These are phyloP conservation scores for Mitragyna speciosa DNA, from an alignment of 257 asterid species.

Conservation along the genomic window DNA sequence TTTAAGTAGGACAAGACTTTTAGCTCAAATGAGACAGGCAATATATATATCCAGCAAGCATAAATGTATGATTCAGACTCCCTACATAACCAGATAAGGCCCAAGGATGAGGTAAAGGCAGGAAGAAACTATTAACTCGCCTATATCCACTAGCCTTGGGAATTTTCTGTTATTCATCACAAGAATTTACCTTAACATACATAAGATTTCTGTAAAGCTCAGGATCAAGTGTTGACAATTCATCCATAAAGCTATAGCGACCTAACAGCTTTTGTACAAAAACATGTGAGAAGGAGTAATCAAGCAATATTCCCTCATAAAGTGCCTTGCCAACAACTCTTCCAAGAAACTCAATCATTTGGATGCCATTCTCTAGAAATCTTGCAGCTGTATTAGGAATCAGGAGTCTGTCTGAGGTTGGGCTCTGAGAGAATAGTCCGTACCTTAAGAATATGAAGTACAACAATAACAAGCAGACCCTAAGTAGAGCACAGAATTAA, in stretches of 20 bases:
- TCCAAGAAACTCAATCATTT: slow-evolving; percentile 93
- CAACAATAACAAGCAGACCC: slow-evolving; percentile 9
- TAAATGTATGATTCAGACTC: not conserved
- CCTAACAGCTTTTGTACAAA: slow-evolving; percentile 93
- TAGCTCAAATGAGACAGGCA: not conserved
- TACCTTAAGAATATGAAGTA: slow-evolving; percentile 44
- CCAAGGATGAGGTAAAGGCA: not conserved
- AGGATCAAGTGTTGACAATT: slow-evolving; percentile 90
- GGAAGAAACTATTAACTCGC: not conserved
- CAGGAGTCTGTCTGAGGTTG: slow-evolving; percentile 80
- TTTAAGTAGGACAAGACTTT: not conserved
- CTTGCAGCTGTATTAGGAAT: slow-evolving; percentile 81
- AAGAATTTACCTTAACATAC: slow-evolving; percentile 80
- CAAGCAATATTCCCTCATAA: slow-evolving; percentile 91
- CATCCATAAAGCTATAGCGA: slow-evolving; percentile 95
- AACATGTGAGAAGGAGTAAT: slow-evolving; percentile 88
- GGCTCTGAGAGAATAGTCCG: slow-evolving; percentile 87
- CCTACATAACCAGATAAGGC: not conserved
- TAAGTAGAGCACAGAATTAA: slow-evolving; percentile 20
- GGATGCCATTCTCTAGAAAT: slow-evolving; percentile 78
- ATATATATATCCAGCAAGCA: not conserved
- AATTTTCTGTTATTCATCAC: slow-evolving; percentile 16
- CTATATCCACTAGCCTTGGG: slow-evolving; percentile 8
- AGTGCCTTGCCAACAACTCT: slow-evolving; percentile 91
- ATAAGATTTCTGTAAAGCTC: slow-evolving; percentile 87